Percentiles rank a stretch among this genome's conserved stretches.
Conservation (phyloP, 169 alveolate species). For the Amoebophrya sp. region DNA sequence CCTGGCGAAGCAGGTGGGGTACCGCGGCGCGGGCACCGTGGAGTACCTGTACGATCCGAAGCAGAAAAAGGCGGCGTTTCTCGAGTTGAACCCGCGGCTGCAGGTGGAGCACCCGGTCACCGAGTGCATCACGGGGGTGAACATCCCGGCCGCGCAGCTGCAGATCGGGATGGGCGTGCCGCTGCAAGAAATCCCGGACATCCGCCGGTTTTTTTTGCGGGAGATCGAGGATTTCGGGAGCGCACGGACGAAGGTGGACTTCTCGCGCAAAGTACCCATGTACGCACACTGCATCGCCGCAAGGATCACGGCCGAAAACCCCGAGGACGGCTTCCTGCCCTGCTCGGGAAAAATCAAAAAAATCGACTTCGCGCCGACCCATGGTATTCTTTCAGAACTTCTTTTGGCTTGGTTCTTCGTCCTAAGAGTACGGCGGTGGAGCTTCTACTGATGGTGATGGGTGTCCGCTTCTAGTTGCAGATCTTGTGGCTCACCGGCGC, state of each 20-base stretch:
- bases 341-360: slow-evolving; percentile 49
- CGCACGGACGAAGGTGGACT: neutral
- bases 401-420: no score
- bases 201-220: slow-evolving; percentile 34
- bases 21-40: slow-evolving; percentile 77
- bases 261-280: neutral
- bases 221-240: slow-evolving; percentile 16
- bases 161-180: slow-evolving; percentile 69
- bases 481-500: no score
- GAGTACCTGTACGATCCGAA: slow-evolving; percentile 73
- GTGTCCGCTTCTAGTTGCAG: no score
- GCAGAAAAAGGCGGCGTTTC: slow-evolving; percentile 53
- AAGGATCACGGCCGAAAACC: slow-evolving; percentile 67
- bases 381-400: no score
- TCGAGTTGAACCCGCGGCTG: slow-evolving; percentile 43
- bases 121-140: slow-evolving; percentile 72
- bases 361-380: slow-evolving; percentile 44
- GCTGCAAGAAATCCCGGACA: slow-evolving; percentile 51
- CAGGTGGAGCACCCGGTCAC: slow-evolving; percentile 88
- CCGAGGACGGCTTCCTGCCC: slow-evolving; percentile 68
- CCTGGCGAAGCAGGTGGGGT: slow-evolving; percentile 66
- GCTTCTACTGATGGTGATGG: no score
- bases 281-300: slow-evolving; percentile 49
- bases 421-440: no score
- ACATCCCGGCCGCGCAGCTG: slow-evolving; percentile 57